Evolutionary conservation across 768 basidiomycete genomes (phyloP), one percentile per base, ranked within the genome.

Genomic region (Panellus pusillus): DNA sequence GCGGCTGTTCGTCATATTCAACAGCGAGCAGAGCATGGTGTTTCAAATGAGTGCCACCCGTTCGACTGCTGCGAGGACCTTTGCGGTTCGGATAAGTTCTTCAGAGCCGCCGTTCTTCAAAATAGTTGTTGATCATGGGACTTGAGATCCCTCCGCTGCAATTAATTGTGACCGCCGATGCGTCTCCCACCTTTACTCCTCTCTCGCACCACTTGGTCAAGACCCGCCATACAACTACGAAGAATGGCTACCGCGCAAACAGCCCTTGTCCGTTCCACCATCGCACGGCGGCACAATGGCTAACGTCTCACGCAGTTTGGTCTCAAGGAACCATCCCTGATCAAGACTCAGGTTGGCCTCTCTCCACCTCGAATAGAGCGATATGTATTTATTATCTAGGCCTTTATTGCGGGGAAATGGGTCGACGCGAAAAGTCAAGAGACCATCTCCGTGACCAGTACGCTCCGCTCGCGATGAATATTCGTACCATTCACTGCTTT

Each of bases 391-490:
- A 9, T 20, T 6, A 56, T 49, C 32, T 50, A 57, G 70, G 91
- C 79, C 0, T 79, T 86, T 54, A 89, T 98, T 66, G 81, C 86
- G 64, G 95, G 94, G 0, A 82, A 93, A 69, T 93, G 92, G 89
- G 74, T 91, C 2, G 84, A 89, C 58, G 86, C 91, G n/a, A 80
- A 80, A 58, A 83, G 80, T 41, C 86, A 88, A 7, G 82, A 79
- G 49, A 87, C 73, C 19, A 86, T 97, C 58, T 66, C 72, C 27
- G 93, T 98, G 36, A 82, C 75, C 42, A 93, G 94, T 95, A 66
- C 55, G 87, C 74, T 24, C 24, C 24, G 6, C 24, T 24, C 14
- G 28, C 54, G 40, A 19, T 50, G n/a, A 11, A 31, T 53, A 50
- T 29, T 51, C 20, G 6, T 52, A 19, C 19, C 39, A 31, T 19